Conservation (phyloP, 2,329 filamentous ascomycete species). For the Colletotrichum zoysiae region DNA sequence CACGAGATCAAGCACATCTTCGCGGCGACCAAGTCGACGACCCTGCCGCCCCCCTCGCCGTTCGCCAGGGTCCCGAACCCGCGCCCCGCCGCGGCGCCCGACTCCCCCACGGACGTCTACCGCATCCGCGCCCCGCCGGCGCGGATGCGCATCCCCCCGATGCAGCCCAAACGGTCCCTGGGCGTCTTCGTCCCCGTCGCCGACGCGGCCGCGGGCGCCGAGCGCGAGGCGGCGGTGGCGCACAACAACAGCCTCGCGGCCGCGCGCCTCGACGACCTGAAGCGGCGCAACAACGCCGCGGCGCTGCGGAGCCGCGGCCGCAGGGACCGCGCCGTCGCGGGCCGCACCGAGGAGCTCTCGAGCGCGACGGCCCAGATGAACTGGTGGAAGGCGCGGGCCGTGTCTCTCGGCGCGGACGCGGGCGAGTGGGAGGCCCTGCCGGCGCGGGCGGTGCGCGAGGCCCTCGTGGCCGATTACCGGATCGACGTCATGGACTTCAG, state of each 20-base stretch:
- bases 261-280: slow-evolving; percentile 46
- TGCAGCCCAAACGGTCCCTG: slow-evolving; percentile 47
- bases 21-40: slow-evolving; percentile 43
- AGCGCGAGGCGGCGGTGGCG: slow-evolving; percentile 18
- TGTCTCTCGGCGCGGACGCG: not conserved
- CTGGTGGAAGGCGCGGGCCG: slow-evolving; percentile 14
- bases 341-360: slow-evolving; percentile 47
- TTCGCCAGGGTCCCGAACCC: not conserved
- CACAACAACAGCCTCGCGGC: slow-evolving; percentile 48
- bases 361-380: slow-evolving; percentile 36
- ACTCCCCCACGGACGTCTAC: slow-evolving; percentile 2
- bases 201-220: slow-evolving; percentile 28
- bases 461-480: slow-evolving; percentile 1
- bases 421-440: slow-evolving; percentile 6
- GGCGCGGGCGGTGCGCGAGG: slow-evolving; percentile 1
- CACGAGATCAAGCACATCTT: slow-evolving; percentile 45
- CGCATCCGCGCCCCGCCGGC: slow-evolving; percentile 1
- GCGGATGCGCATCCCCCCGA: slow-evolving; percentile 40
- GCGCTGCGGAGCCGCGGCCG: slow-evolving; percentile 52
- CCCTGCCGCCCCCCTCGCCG: slow-evolving; percentile 48
- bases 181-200: slow-evolving; percentile 43
- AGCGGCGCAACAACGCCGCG: slow-evolving; percentile 54
- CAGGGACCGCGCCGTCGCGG: slow-evolving; percentile 21
- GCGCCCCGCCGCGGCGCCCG: not conserved
- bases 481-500: slow-evolving; percentile 9